Conservation (phyloP, 2,329 filamentous ascomycete species). For the Aspergillus sp. region DNA sequence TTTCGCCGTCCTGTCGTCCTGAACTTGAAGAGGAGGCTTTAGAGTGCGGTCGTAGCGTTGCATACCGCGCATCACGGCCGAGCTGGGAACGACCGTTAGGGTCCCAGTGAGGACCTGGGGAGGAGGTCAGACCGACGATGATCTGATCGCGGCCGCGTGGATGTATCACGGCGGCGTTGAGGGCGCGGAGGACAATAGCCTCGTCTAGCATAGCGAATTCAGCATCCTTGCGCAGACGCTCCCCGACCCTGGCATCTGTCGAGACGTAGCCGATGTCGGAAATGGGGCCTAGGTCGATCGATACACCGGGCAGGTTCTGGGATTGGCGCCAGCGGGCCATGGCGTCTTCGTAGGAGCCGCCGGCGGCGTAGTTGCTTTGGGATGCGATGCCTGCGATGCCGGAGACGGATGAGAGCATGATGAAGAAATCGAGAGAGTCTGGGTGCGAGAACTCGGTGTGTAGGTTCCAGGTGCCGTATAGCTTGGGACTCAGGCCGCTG, state of each 20-base stretch:
- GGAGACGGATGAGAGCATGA: conserved; percentile 59
- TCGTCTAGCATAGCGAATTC: not conserved
- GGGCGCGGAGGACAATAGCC: not conserved
- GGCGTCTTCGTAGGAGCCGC: conserved; percentile 34
- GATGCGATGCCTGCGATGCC: conserved; percentile 27
- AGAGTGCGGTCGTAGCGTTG: conserved; percentile 13
- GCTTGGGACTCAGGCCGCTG: conserved; percentile 12
- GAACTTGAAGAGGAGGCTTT: not conserved
- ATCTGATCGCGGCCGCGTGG: not conserved
- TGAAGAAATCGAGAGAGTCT: conserved; percentile 56
- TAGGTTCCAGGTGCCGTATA: conserved; percentile 22
- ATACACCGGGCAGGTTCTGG: conserved; percentile 17
- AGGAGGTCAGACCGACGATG: not conserved
- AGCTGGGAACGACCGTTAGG: not conserved
- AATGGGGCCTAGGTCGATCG: conserved; percentile 27
- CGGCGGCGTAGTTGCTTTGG: conserved; percentile 34
- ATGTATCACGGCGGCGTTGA: not conserved
- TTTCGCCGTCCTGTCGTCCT: not conserved
- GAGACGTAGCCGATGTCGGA: not conserved
- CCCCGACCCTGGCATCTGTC: conserved; percentile 1
- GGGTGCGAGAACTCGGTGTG: conserved; percentile 25
- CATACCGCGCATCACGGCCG: not conserved
- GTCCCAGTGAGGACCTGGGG: not conserved
- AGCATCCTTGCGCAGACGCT: not conserved
- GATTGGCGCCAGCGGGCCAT: conserved; percentile 29